Evolutionary conservation across 2,329 filamentous ascomycete genomes (phyloP).

Genomic region (Fusarium bulbicola): DNA sequence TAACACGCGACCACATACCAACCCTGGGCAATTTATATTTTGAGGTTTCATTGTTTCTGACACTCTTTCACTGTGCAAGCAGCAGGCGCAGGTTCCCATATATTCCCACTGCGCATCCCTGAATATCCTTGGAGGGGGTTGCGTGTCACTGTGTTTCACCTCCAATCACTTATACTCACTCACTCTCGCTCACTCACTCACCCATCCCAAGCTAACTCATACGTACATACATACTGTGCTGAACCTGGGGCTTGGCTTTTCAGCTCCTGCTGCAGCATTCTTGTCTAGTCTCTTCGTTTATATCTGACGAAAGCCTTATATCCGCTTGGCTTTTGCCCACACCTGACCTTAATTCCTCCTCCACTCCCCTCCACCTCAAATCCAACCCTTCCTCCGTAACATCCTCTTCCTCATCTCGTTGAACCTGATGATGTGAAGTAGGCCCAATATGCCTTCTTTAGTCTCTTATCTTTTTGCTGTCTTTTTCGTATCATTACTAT

Average conservation of each 20-base stretch:
- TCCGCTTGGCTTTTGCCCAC: conserved; percentile 37
- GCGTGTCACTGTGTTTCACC: conserved; percentile 36
- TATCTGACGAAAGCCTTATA: conserved; percentile 30
- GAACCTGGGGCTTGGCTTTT: conserved; percentile 12
- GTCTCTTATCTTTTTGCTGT: conserved; percentile 42
- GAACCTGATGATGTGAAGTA: conserved; percentile 32
- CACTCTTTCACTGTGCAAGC: background rate
- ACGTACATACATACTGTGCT: conserved; percentile 1
- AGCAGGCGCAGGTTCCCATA: background rate
- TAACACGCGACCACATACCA: conserved; percentile 38
- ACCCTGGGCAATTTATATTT: conserved; percentile 7
- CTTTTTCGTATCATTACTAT: conserved; percentile 41
- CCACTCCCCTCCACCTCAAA: conserved; percentile 1
- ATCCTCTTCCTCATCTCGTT: background rate
- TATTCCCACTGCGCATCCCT: background rate
- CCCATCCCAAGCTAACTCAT: background rate
- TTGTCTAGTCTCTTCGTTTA: background rate
- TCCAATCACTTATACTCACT: conserved; percentile 5
- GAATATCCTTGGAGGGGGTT: conserved; percentile 19
- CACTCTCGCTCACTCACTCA: background rate
- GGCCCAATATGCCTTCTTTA: conserved; percentile 35
- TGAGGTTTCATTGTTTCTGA: background rate
- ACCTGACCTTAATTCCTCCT: conserved; percentile 12
- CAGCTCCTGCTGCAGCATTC: conserved; percentile 5
- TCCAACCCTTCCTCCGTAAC: background rate